Conservation (phyloP, 2,329 filamentous ascomycete species). For the Leptographium procerum region DNA sequence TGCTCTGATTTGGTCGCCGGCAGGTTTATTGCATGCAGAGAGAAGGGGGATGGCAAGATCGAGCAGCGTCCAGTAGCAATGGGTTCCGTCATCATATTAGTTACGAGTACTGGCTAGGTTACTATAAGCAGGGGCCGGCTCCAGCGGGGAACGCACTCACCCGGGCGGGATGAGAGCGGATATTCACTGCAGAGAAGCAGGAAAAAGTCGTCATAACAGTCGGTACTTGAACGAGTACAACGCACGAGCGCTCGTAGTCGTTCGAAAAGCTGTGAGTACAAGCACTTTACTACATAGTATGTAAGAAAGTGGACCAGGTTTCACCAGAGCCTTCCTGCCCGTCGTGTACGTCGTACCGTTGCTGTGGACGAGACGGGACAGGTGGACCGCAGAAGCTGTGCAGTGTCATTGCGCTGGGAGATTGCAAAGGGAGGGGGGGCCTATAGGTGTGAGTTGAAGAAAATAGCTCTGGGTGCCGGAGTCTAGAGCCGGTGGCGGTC, state of each 20-base stretch:
- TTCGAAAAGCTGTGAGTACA: no score
- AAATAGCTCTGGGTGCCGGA: background rate
- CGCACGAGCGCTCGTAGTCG: no score
- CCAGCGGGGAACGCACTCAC: background rate
- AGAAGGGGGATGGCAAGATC: background rate
- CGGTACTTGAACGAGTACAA: background rate
- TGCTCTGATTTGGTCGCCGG: background rate
- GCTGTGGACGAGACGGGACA: background rate
- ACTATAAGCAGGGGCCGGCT: background rate
- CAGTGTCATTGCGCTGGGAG: background rate
- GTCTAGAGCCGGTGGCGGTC: no score
- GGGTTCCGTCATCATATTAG: background rate
- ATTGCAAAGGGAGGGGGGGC: background rate
- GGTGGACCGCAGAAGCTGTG: background rate
- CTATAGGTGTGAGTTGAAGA: background rate
- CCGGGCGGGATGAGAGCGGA: background rate
- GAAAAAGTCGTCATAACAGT: no score
- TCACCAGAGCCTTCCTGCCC: background rate
- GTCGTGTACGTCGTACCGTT: background rate
- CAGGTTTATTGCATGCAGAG: background rate
- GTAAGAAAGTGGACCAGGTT: background rate
- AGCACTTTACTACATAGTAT: no score
- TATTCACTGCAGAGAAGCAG: background rate
- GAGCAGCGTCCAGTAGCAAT: background rate
- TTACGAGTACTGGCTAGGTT: background rate